phyloP scores from a whole-genome alignment of 2,329 filamentous ascomycete species.

The Claviceps maximensis region DNA sequence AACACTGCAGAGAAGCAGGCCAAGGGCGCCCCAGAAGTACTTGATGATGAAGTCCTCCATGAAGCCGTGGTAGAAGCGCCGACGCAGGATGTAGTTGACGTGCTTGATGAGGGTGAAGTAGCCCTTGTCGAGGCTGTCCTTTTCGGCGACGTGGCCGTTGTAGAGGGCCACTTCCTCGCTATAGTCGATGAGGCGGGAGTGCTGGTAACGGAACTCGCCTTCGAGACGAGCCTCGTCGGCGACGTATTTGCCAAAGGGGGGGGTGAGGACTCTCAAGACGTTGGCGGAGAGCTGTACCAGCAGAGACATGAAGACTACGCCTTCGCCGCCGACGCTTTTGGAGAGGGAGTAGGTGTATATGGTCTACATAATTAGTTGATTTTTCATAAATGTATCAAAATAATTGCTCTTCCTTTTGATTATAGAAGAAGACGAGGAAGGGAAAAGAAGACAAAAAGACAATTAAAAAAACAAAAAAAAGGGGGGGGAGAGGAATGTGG shows the following conservation, averaged over 20 bases:
- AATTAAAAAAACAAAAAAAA: not conserved
- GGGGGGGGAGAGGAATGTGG: too few relatives aligned
- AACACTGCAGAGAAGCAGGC: slow-evolving; percentile 80
- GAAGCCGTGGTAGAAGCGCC: slow-evolving; percentile 91
- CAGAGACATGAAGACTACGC: slow-evolving; percentile 87
- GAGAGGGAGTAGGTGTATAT: slow-evolving; percentile 95
- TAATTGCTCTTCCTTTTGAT: too few relatives aligned
- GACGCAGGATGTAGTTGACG: slow-evolving; percentile 85
- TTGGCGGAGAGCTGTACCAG: slow-evolving; percentile 87
- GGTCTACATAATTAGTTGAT: too few relatives aligned
- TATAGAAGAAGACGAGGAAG: too few relatives aligned
- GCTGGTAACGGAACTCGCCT: slow-evolving; percentile 91
- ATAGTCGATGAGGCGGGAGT: slow-evolving; percentile 89
- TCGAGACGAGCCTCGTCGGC: slow-evolving; percentile 90
- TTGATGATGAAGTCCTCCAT: slow-evolving; percentile 99
- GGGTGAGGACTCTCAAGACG: slow-evolving; percentile 86
- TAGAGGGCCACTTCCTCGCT: slow-evolving; percentile 92
- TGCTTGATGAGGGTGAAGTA: slow-evolving; percentile 99
- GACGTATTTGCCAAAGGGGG: slow-evolving; percentile 94
- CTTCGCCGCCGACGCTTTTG: slow-evolving; percentile 89
- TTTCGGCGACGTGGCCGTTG: slow-evolving; percentile 82
- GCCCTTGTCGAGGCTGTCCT: slow-evolving; percentile 91
- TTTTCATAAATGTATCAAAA: too few relatives aligned
- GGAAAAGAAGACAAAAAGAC: not conserved
- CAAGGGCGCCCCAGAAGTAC: slow-evolving; percentile 95